Evolutionary conservation across 148 eudicot genomes (phyloP).

Genomic region (Rhododendron kiyosumense): DNA sequence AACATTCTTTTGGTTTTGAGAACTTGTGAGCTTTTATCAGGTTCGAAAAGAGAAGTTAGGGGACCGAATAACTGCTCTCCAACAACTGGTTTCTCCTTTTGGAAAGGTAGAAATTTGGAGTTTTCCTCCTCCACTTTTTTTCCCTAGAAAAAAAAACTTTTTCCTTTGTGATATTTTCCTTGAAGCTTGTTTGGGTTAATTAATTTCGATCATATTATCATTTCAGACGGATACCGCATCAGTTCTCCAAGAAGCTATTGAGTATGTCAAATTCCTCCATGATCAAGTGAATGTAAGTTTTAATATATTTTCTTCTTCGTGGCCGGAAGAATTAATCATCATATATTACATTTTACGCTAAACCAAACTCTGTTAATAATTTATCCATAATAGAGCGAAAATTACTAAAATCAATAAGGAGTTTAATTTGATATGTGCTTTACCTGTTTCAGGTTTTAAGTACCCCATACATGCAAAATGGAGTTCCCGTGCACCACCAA

Average conservation of each 20-base stretch:
- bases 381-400: too few relatives aligned
- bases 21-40: constrained; percentile 23
- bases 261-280: constrained; percentile 92
- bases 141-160: neutral
- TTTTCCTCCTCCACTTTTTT: constrained; percentile 1
- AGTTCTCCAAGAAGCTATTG: constrained; percentile 90
- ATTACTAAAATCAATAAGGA: too few relatives aligned
- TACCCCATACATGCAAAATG: constrained; percentile 71
- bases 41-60: constrained; percentile 95
- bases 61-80: constrained; percentile 87
- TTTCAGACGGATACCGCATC: constrained; percentile 97
- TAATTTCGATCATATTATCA: neutral
- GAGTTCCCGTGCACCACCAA: constrained; percentile 48
- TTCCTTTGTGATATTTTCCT: neutral
- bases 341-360: neutral
- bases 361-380: too few relatives aligned
- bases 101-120: constrained; percentile 55
- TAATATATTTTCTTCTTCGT: neutral
- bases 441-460: constrained; percentile 51
- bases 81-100: constrained; percentile 90
- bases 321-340: neutral
- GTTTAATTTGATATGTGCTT: neutral
- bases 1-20: neutral
- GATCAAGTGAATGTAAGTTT: constrained; percentile 80
- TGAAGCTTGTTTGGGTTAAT: neutral